Evolutionary conservation across 2,329 filamentous ascomycete species (phyloP).

Genomic region (Chaetomiaceae sp.): DNA sequence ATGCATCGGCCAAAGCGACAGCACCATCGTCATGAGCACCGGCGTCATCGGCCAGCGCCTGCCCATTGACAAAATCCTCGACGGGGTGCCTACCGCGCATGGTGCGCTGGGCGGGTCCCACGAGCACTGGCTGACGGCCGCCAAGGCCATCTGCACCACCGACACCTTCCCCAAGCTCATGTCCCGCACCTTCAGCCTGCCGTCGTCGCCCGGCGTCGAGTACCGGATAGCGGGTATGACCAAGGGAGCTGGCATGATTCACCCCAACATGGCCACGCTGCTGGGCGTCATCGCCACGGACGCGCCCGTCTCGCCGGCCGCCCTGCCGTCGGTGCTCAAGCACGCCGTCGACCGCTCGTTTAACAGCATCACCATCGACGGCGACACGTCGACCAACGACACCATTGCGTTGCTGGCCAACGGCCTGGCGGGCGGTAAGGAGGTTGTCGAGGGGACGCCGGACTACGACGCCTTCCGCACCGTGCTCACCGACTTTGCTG

Average conservation of each 20-base stretch:
- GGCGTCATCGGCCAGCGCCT: constrained; percentile 93
- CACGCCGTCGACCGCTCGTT: constrained; percentile 78
- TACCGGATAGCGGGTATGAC: constrained; percentile 92
- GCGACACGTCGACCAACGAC: constrained; percentile 96
- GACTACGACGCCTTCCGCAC: constrained; percentile 67
- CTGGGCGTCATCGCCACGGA: constrained; percentile 90
- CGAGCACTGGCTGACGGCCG: constrained; percentile 78
- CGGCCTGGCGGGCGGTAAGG: constrained; percentile 72
- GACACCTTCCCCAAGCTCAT: constrained; percentile 97
- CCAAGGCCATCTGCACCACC: constrained; percentile 92
- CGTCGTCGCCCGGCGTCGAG: constrained; percentile 66
- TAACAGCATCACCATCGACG: constrained; percentile 95
- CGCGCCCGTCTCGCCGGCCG: constrained; percentile 63
- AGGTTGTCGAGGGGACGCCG: constrained; percentile 46
- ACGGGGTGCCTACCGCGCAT: constrained; percentile 72
- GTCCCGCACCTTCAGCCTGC: constrained; percentile 76
- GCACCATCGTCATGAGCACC: constrained; percentile 95
- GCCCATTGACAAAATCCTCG: constrained; percentile 83
- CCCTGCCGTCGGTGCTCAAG: constrained; percentile 64
- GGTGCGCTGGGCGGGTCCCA: constrained; percentile 66
- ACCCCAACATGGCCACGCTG: constrained; percentile 97
- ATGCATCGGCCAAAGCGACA: constrained; percentile 42
- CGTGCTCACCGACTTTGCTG: constrained; percentile 70
- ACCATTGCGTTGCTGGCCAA: constrained; percentile 93
- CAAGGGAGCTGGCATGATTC: constrained; percentile 98